Base-by-base conservation (phyloP, 352 stramenopile species). In the Phytophthora pistaciae region DNA sequence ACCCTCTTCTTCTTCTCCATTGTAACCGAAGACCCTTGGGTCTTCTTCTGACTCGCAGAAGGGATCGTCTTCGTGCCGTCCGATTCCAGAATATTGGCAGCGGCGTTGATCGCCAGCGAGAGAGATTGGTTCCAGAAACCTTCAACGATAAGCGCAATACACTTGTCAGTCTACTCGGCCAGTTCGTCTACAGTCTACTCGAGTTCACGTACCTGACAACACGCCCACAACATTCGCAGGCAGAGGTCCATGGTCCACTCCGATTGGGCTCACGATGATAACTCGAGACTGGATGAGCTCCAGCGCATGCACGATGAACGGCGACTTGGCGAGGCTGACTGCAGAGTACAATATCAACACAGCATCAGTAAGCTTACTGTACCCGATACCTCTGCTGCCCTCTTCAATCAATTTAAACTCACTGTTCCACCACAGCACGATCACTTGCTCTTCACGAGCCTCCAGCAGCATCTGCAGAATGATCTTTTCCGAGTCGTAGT, bases 341-440 rank as follows among this genome's bases (percentile, higher is more conserved):
- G 36, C 33, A 56, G 65, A 46, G 11, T 29, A 14, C 2, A 40
- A 53, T 21, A 53, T 18, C 13, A 60, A 60, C 11, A 56, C 11
- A 56, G 18, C 2, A 42, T 66, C 8, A 69, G 23, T n/a, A 52
- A 49, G 33, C 27, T 14, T 36, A 23, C n/a, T n/a, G n/a, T n/a
- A n/a, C 8, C 27, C 52, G n/a, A 3, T 14, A 44, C 3, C 3
- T 44, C 16, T 13, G 2, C 27, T 33, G 10, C 3, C 42, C 14
- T 13, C 11, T 3, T 57, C 5, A n/a, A 57, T 49, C 55, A n/a
- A 1, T 21, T 31, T 13, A 31, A 59, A 64, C 70, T 52, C 62
- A 79, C 72, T 79, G 48, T 83, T 74, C 68, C 72, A 79, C 25
- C 64, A 64, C 36, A 90, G 33, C 7, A 90, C 68, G 36, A 90